Evolutionary conservation across 2,329 filamentous ascomycete genomes (phyloP).

Genomic region (Aspergillus ochraceus): DNA sequence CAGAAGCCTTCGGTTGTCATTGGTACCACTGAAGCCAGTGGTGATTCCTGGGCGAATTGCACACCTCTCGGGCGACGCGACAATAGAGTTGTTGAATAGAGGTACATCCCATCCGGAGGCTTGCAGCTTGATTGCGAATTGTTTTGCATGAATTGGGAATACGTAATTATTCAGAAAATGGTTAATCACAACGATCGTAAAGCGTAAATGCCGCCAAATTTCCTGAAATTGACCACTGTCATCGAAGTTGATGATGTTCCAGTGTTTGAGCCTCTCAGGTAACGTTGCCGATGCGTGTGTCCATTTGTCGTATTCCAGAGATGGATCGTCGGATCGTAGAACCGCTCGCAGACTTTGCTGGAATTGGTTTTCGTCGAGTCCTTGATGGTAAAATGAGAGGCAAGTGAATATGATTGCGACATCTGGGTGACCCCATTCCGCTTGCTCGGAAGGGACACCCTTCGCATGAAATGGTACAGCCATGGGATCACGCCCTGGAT

Average conservation of each 20-base stretch:
- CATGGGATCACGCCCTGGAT: slow-evolving; percentile 46
- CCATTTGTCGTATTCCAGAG: slow-evolving; percentile 57
- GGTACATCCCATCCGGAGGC: slow-evolving; percentile 70
- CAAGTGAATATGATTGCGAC: slow-evolving; percentile 66
- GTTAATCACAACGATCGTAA: slow-evolving; percentile 55
- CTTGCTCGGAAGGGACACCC: slow-evolving; percentile 60
- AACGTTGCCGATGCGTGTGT: slow-evolving; percentile 41
- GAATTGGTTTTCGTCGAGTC: slow-evolving; percentile 53
- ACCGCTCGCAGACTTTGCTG: slow-evolving; percentile 52
- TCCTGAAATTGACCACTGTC: slow-evolving; percentile 53
- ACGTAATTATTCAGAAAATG: slow-evolving; percentile 65
- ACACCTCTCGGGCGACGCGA: neutral
- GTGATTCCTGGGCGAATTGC: slow-evolving; percentile 42
- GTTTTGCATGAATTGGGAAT: slow-evolving; percentile 64
- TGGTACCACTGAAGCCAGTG: slow-evolving; percentile 72
- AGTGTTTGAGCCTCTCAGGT: slow-evolving; percentile 51
- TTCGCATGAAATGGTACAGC: slow-evolving; percentile 70
- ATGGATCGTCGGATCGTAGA: slow-evolving; percentile 57
- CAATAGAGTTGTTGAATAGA: slow-evolving; percentile 29
- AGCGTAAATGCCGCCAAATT: slow-evolving; percentile 54
- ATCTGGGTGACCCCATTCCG: slow-evolving; percentile 69
- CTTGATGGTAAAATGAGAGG: slow-evolving; percentile 66
- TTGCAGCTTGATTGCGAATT: slow-evolving; percentile 64
- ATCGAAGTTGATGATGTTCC: slow-evolving; percentile 60
- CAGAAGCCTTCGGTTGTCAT: slow-evolving; percentile 61